phyloP scores from a whole-genome alignment of 208 protist species.

The Endotrypanum monterogeii region DNA sequence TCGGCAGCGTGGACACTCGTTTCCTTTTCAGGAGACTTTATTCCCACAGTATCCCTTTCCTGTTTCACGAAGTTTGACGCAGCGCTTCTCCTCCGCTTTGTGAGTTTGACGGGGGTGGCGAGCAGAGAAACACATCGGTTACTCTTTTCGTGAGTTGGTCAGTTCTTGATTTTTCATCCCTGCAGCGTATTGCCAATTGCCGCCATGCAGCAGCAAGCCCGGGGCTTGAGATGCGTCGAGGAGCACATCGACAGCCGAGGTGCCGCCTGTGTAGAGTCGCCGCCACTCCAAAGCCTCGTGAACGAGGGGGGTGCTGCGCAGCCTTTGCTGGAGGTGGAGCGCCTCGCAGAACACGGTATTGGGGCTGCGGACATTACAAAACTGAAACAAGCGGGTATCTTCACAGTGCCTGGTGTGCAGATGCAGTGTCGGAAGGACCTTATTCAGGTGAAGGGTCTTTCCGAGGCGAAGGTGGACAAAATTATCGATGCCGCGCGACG shows the following conservation, averaged over 20 bases:
- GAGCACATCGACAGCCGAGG: constrained; percentile 10
- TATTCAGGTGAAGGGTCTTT: constrained; percentile 96
- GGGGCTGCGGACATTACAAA: constrained; percentile 88
- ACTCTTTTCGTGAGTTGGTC: background rate
- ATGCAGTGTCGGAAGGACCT: constrained; percentile 94
- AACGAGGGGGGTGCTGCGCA: constrained; percentile 37
- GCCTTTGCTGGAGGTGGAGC: constrained; percentile 82
- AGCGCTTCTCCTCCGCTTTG: background rate
- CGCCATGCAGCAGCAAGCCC: constrained; percentile 4
- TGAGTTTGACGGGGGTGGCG: background rate
- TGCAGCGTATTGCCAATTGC: background rate
- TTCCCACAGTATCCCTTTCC: background rate
- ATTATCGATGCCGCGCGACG: constrained; percentile 96
- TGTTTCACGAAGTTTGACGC: background rate
- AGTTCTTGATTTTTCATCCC: background rate
- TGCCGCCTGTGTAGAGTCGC: constrained; percentile 20
- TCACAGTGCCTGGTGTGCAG: constrained; percentile 89
- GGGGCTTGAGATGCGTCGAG: background rate
- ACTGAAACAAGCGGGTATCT: constrained; percentile 90
- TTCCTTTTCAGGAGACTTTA: too few relatives aligned
- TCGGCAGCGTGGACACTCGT: background rate
- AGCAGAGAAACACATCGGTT: background rate
- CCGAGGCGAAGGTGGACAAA: constrained; percentile 98
- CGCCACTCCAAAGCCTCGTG: constrained; percentile 21
- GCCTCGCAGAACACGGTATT: constrained; percentile 91